Conservation (phyloP, 108 stramenopile species). For the Cyclostephanos invisitatus region DNA sequence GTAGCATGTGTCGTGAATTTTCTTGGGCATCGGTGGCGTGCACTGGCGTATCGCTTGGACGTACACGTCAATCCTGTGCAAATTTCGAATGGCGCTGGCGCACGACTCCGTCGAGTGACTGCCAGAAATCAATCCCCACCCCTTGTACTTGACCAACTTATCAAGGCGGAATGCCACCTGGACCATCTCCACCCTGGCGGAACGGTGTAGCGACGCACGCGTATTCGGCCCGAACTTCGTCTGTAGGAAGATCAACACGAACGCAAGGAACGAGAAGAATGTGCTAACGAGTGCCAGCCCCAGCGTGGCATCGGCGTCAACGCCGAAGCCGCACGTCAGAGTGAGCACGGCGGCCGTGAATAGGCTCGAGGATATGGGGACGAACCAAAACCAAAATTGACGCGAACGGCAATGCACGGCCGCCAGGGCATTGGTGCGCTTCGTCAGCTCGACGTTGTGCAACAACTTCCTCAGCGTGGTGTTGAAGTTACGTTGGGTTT, state of each 20-base stretch:
- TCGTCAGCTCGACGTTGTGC: conserved; percentile 31
- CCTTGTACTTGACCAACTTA: conserved; percentile 18
- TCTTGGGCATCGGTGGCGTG: conserved; percentile 29
- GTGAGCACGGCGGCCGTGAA: conserved; percentile 20
- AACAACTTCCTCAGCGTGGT: conserved; percentile 22
- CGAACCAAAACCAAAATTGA: conserved; percentile 41
- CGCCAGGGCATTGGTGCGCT: conserved; percentile 33
- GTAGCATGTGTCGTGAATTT: conserved; percentile 19
- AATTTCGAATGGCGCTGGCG: conserved; percentile 30
- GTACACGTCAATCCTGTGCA: conserved; percentile 34
- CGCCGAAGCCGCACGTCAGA: conserved; percentile 21
- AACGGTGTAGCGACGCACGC: conserved; percentile 29
- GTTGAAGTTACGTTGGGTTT: conserved; percentile 30
- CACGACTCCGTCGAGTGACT: conserved; percentile 29
- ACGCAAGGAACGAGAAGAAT: conserved; percentile 21
- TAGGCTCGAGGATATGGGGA: conserved; percentile 35
- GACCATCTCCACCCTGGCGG: conserved; percentile 21
- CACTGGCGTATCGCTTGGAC: conserved; percentile 36
- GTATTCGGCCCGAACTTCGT: conserved; percentile 24
- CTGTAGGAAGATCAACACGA: conserved; percentile 30
- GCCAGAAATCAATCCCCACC: conserved; percentile 10
- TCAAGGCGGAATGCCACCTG: conserved; percentile 28
- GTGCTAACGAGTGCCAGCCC: conserved; percentile 16
- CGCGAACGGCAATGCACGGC: conserved; percentile 33
- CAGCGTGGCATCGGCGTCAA: background rate